Evolutionary conservation across 768 basidiomycete genomes (phyloP).

Genomic region (Tricholoma saponaceum): DNA sequence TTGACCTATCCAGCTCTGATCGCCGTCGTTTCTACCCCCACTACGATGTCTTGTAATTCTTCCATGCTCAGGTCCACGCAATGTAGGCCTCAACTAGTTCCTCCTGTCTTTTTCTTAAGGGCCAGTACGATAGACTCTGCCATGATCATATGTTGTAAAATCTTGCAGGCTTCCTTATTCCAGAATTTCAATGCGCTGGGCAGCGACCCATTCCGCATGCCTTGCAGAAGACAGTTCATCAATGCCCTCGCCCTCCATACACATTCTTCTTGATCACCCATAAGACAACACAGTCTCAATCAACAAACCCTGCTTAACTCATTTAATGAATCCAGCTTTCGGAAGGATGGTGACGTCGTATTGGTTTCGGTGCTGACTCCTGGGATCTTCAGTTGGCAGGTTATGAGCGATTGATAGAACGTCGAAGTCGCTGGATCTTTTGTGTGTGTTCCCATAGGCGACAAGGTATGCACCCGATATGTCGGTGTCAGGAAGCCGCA

Average conservation of each 20-base stretch:
- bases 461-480: conserved; percentile 15
- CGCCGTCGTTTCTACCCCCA: conserved; percentile 6
- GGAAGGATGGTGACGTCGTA: conserved; percentile 13
- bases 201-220: conserved; percentile 10
- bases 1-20: conserved; percentile 14
- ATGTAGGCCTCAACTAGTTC: neutral
- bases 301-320: conserved; percentile 3
- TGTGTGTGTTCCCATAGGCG: conserved; percentile 19
- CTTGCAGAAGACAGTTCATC: conserved; percentile 5
- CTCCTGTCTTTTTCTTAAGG: conserved; percentile 8
- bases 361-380: conserved; percentile 19
- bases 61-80: conserved; percentile 7
- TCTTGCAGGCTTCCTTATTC: conserved; percentile 20
- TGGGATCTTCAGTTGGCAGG: conserved; percentile 1
- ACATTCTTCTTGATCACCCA: conserved; percentile 10
- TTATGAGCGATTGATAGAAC: conserved; percentile 12
- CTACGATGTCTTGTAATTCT: conserved; percentile 12
- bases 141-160: conserved; percentile 16
- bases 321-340: conserved; percentile 13
- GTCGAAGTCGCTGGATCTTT: conserved; percentile 18
- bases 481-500: neutral
- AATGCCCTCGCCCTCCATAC: neutral
- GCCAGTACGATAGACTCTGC: conserved; percentile 12
- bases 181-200: conserved; percentile 8
- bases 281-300: conserved; percentile 21